Percentiles rank a stretch among this genome's conserved stretches.
Evolutionary conservation across 2,329 filamentous ascomycete genomes (phyloP).

Genomic region (Pyrenochaeta sp.): DNA sequence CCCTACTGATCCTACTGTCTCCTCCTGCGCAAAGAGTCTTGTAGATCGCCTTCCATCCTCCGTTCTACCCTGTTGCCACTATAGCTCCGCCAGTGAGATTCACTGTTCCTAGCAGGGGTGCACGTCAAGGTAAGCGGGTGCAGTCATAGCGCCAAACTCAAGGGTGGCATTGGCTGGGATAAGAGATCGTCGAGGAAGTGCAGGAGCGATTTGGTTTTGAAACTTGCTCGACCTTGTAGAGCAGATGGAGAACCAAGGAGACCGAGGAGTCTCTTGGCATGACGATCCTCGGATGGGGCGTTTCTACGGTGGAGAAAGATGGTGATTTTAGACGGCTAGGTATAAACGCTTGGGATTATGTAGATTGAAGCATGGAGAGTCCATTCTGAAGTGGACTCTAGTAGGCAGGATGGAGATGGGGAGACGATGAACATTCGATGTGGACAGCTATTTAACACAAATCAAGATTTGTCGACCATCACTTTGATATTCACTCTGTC

Average conservation of each 20-base stretch:
- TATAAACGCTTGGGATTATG: too few species aligned
- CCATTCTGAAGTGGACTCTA: too few species aligned
- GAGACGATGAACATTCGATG: too few species aligned
- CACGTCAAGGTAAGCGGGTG: constrained; percentile 44
- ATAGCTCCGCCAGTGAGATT: constrained; percentile 51
- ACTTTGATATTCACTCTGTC: too few species aligned
- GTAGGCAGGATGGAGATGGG: too few species aligned
- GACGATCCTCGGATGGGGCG: too few species aligned
- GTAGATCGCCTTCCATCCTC: constrained; percentile 49
- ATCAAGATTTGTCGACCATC: too few species aligned
- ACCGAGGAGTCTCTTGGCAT: too few species aligned
- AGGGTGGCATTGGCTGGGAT: constrained; percentile 18
- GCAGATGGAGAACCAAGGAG: background rate
- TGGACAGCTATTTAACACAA: too few species aligned
- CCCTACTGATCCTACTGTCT: constrained; percentile 41
- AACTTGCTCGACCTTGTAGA: background rate
- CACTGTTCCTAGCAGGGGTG: constrained; percentile 47
- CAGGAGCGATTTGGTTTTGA: background rate
- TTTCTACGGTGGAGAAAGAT: too few species aligned
- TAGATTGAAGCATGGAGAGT: too few species aligned
- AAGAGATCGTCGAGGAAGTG: background rate
- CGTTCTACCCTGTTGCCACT: constrained; percentile 48
- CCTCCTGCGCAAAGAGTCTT: constrained; percentile 33
- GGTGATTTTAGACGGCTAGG: too few species aligned
- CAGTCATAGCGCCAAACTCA: constrained; percentile 49